Conservation (phyloP, 208 protist species). For the Wallacemonas sp. region DNA sequence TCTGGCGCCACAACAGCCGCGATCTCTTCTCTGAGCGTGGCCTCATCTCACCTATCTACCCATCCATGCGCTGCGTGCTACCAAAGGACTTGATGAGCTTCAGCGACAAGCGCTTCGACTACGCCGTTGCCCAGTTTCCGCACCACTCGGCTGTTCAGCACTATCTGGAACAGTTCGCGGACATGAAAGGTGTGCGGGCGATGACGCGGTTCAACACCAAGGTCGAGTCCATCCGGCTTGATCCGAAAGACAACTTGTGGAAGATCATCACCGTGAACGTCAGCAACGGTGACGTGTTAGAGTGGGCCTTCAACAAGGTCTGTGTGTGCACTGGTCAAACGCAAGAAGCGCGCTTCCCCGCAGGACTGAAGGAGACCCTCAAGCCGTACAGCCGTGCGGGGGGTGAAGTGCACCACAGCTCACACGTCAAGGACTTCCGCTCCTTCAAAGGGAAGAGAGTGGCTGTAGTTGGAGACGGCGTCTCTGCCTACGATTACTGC, state of each 20-base stretch:
- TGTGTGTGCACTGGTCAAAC: constrained; percentile 87
- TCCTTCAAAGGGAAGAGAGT: constrained; percentile 67
- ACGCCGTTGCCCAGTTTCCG: constrained; percentile 78
- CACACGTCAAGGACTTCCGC: constrained; percentile 87
- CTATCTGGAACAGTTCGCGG: constrained; percentile 77
- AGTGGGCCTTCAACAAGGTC: constrained; percentile 86
- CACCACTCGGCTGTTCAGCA: constrained; percentile 80
- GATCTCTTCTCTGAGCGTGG: constrained; percentile 69
- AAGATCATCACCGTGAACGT: constrained; percentile 89
- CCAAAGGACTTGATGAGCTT: constrained; percentile 89
- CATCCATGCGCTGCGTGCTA: constrained; percentile 79
- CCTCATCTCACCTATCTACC: constrained; percentile 76
- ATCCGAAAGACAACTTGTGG: constrained; percentile 46
- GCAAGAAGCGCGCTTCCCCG: constrained; percentile 75
- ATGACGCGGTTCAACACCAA: constrained; percentile 90
- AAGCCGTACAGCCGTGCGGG: constrained; percentile 42
- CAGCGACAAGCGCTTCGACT: constrained; percentile 84
- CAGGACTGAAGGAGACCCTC: constrained; percentile 40
- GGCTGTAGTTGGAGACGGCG: constrained; percentile 82
- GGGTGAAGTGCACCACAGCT: constrained; percentile 81
- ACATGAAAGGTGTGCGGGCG: constrained; percentile 58
- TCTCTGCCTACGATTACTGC: constrained; percentile 82
- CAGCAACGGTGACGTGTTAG: constrained; percentile 82
- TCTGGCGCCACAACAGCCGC: constrained; percentile 72
- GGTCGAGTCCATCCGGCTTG: constrained; percentile 74